phyloP scores from a whole-genome alignment of 1,139 yeast genomes.

The Pichia sp. region DNA sequence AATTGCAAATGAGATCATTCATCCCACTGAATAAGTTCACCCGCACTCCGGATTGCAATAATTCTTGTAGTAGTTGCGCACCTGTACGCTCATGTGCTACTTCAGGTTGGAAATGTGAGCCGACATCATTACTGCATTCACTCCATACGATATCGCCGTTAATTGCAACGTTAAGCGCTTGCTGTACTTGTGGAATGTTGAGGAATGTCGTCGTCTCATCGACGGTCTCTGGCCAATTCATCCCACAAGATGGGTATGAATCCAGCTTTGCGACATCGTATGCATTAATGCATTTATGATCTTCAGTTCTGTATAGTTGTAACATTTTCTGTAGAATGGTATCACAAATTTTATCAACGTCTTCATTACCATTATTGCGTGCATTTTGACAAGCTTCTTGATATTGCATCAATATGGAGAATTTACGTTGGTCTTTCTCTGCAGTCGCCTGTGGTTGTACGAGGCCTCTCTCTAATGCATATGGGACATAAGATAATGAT shows the following conservation, averaged over 20 bases:
- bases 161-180: constrained; percentile 46
- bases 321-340: constrained; percentile 33
- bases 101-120: constrained; percentile 40
- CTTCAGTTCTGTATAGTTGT: constrained; percentile 4
- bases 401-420: constrained; percentile 36
- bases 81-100: constrained; percentile 37
- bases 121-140: constrained; percentile 68
- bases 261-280: constrained; percentile 73
- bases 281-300: constrained; percentile 58
- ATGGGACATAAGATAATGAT: constrained; percentile 76
- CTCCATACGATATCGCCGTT: constrained; percentile 39
- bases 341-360: constrained; percentile 40
- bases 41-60: constrained; percentile 51
- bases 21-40: constrained; percentile 81
- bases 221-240: constrained; percentile 88
- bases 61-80: constrained; percentile 53
- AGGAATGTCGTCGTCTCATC: constrained; percentile 54
- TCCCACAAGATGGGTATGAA: constrained; percentile 79
- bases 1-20: constrained; percentile 83
- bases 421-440: constrained; percentile 23
- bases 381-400: constrained; percentile 61
- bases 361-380: constrained; percentile 30
- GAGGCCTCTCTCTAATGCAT: constrained; percentile 52
- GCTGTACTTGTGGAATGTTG: constrained; percentile 44
- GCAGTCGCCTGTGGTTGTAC: constrained; percentile 32